Evolutionary conservation across 129 eudicot genomes (phyloP), one percentile per base, ranked within the genome.

Genomic region (Centella asiatica): DNA sequence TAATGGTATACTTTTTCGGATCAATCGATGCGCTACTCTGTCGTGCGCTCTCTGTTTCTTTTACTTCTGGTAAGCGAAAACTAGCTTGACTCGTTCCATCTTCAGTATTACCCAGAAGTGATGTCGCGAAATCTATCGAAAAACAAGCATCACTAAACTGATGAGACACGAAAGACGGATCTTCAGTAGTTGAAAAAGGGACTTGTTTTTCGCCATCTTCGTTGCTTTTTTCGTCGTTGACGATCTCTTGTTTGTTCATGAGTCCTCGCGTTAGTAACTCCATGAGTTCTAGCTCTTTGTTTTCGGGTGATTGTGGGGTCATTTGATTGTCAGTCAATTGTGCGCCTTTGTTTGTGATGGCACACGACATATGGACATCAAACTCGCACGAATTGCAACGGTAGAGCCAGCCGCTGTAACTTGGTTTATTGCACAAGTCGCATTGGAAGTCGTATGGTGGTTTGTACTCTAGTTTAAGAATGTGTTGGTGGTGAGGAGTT

Each of bases 141-240:
- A 85, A 85, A 34, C 83, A 81, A 19, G 85, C 78, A 34, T 85
- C 94, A 42, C 94, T 85, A 62, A 76, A 79, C 36, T 85, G 88
- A 59, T 64, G 78, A 47, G 88, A 81, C 54, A 69, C 77, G 50
- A 72, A 66, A 15, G 57, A 62, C 20, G 55, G 47, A 26, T 60
- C 76, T 24, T 76, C 76, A 28, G 62, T 25, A 52, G 33, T 6
- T 14, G 15, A 27, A 15, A 55, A 20, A 1, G 24, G 18, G 51
- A 46, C 19, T 57, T 0, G 45, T 8, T 20, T 57, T n/a, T n/a
- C n/a, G n/a, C n/a, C 63, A 32, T 12, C 18, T 33, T 34, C 46
- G 19, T 57, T 28, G 20, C 13, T 14, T 18, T 65, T 33, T 33
- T 25, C 6, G 49, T 60, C 46, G 26, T 28, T 65, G 27, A 45